Evolutionary conservation across 1,284 basidiomycete genomes (phyloP).

Genomic region (Tylopilus sp.): DNA sequence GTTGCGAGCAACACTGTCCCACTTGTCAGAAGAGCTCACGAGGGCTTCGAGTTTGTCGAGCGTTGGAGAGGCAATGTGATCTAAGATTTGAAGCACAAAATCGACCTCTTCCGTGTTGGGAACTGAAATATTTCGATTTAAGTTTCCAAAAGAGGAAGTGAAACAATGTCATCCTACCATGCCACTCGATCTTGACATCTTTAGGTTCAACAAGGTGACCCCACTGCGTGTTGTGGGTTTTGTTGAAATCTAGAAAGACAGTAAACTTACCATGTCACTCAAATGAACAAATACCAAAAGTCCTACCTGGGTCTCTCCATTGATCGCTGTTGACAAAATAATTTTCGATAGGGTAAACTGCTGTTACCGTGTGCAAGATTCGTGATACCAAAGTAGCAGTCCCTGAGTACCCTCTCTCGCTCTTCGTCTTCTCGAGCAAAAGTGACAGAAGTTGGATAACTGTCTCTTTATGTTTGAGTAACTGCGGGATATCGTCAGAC

Average conservation of each 20-base stretch:
- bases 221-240: constrained; percentile 78
- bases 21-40: constrained; percentile 53
- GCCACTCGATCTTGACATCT: constrained; percentile 89
- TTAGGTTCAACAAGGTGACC: constrained; percentile 79
- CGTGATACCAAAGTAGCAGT: constrained; percentile 80
- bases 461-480: constrained; percentile 69
- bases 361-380: constrained; percentile 73
- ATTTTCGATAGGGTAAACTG: constrained; percentile 80
- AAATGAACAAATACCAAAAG: background rate
- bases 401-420: constrained; percentile 87
- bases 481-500: constrained; percentile 39
- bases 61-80: constrained; percentile 65
- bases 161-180: constrained; percentile 48
- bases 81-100: constrained; percentile 61
- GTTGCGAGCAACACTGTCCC: constrained; percentile 79
- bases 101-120: constrained; percentile 75
- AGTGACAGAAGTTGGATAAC: constrained; percentile 70
- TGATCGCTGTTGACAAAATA: constrained; percentile 84
- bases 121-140: constrained; percentile 44
- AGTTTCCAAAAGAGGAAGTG: background rate
- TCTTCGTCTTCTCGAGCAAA: constrained; percentile 79
- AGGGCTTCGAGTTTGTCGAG: constrained; percentile 70
- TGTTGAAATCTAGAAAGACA: constrained; percentile 62
- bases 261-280: background rate
- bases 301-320: constrained; percentile 73